phyloP scores from a whole-genome alignment of 768 basidiomycete genomes.

The Phlegmacium glaucopus region DNA sequence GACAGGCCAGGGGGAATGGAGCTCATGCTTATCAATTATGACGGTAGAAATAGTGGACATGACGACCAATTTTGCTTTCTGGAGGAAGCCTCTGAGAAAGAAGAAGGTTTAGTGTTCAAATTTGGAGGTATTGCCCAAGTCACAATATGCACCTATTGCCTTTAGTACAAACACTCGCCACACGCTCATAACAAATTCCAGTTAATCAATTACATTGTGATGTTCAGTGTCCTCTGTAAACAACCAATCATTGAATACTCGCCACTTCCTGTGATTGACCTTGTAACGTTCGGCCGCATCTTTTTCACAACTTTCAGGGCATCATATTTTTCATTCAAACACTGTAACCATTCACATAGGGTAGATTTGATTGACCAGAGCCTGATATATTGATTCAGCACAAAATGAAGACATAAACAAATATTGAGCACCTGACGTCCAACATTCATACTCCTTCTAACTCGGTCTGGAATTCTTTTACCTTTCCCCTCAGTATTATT shows the following conservation, averaged over 20 bases:
- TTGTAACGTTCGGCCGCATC: slow-evolving; percentile 46
- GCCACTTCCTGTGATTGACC: slow-evolving; percentile 53
- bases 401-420: background rate
- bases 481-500: slow-evolving; percentile 20
- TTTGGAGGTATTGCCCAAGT: no score
- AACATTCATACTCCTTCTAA: background rate
- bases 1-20: slow-evolving; percentile 94
- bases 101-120: no score
- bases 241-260: slow-evolving; percentile 40
- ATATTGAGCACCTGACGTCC: slow-evolving; percentile 6
- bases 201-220: slow-evolving; percentile 50
- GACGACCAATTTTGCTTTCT: slow-evolving; percentile 70
- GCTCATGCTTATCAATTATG: slow-evolving; percentile 89
- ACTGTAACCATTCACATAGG: slow-evolving; percentile 25
- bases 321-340: slow-evolving; percentile 42
- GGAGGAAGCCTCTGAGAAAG: slow-evolving; percentile 69
- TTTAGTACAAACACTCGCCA: slow-evolving; percentile 82
- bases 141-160: slow-evolving; percentile 69
- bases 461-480: slow-evolving; percentile 13
- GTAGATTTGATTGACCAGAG: background rate
- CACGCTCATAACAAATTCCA: slow-evolving; percentile 86
- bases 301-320: slow-evolving; percentile 38
- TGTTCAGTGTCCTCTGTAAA: slow-evolving; percentile 31
- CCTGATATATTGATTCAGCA: no score
- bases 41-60: slow-evolving; percentile 67